Evolutionary conservation across 177 flowering plant genomes (phyloP), one percentile per base, ranked within the genome.

Genomic region (Vitis hybrid): DNA sequence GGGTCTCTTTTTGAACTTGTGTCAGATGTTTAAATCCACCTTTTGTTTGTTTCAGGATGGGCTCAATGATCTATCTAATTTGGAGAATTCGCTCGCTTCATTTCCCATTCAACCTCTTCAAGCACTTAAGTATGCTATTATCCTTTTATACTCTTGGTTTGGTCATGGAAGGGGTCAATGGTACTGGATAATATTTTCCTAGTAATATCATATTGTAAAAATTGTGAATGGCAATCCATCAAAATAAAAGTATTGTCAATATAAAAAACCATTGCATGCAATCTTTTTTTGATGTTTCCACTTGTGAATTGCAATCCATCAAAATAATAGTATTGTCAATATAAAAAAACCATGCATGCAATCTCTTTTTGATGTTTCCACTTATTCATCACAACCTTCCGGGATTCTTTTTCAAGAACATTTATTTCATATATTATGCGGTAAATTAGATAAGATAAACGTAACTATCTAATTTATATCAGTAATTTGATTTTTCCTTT

Each of bases 61-160:
- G 53, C 55, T 82, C 57, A 77, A 74, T 49, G 86, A 87, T 71
- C 73, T 85, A 78, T 83, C 74, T 57, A 85, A 86, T 76, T 76
- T 86, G 85, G 89, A 91, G 79, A 75, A 70, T 71, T 83, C 97
- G 26, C 84, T 87, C 75, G 84, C 89, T 78, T 86, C 92, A 67
- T 91, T 95, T 85, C 98, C 98, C 13, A 75, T 82, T 56, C 84
- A 83, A 69, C 96, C 99, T 72, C 86, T 93, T 71, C 86, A 89
- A 79, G 99, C 97, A 60, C 95, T 91, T 29, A 91, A 91, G 99
- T 93, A 90, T 66, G 86, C 4, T 14, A 3, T 20, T 39, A 59
- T 12, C 18, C 13, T 29, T 52, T 51, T 65, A 58, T 64, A 39
- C 57, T 50, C 11, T 66, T 29, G 51, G 2, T 3, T 9, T 65